Evolutionary conservation across 192 early-diverging fungal species (phyloP).

Genomic region (Chytriomyces hyalinus): DNA sequence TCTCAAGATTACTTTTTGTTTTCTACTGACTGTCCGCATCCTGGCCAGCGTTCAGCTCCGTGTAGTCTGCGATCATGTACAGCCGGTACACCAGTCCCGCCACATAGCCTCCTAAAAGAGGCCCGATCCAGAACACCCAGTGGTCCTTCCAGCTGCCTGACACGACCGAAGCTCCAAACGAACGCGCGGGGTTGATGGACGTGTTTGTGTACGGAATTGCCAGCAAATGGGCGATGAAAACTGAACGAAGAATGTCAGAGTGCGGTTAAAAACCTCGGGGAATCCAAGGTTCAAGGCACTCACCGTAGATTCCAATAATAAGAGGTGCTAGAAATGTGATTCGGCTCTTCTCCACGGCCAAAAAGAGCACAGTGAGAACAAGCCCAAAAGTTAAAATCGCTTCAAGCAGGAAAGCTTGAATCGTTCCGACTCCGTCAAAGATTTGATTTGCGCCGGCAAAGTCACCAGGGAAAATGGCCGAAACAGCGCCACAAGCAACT

Average conservation of each 20-base stretch:
- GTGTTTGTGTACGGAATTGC: slow-evolving; percentile 54
- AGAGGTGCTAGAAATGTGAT: slow-evolving; percentile 46
- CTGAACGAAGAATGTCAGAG: slow-evolving; percentile 2
- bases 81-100: slow-evolving; percentile 46
- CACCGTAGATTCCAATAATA: slow-evolving; percentile 43
- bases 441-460: slow-evolving; percentile 38
- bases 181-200: slow-evolving; percentile 70
- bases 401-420: slow-evolving; percentile 48
- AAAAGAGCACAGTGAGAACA: slow-evolving; percentile 44
- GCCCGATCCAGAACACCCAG: slow-evolving; percentile 68
- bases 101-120: slow-evolving; percentile 8
- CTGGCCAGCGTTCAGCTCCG: slow-evolving; percentile 30
- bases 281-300: not conserved
- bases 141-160: slow-evolving; percentile 53
- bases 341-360: slow-evolving; percentile 51
- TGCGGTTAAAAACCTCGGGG: not conserved
- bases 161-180: slow-evolving; percentile 63
- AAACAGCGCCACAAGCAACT: slow-evolving; percentile 47
- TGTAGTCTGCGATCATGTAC: slow-evolving; percentile 41
- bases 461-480: slow-evolving; percentile 37
- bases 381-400: slow-evolving; percentile 51
- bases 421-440: slow-evolving; percentile 4
- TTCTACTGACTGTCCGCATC: slow-evolving; percentile 5
- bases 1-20: no score
- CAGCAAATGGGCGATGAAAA: slow-evolving; percentile 51